Base-by-base conservation (phyloP, 208 protist genomes). In the Wallacemonas rigidus region DNA sequence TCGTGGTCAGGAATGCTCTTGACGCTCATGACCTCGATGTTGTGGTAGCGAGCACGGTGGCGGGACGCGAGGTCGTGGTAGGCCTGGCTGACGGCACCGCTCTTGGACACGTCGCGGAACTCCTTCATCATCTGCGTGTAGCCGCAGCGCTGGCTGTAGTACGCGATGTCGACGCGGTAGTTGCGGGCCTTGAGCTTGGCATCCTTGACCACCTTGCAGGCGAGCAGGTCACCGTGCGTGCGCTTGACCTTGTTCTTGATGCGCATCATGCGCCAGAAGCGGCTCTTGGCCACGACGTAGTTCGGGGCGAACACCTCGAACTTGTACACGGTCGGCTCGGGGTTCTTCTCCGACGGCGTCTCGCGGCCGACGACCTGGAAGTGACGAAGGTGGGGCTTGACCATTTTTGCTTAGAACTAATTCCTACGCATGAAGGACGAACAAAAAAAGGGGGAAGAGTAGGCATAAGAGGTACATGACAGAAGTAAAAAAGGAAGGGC, bases 71-170 rank as follows among this genome's bases (percentile, higher is more conserved):
- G 97, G 67, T 99, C 98, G 75, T 93, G 85, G 90, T 98, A 99
- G 77, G 99, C 94, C 88, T 99, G 93, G 61, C 97, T 90, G 67
- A 99, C 96, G 75, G 98, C 99, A 62, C 93, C 97, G 69, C 85
- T 83, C 75, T 98, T 91, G 76, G 93, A 95, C 36, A 96, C 90
- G 67, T 99, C 99, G 76, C 99, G 95, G 95, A 98, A 99, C 90
- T 99, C 99, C 92, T 99, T 99, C 89, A 99, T 98, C 93, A 99
- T 99, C 95, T 99, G 99, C 77, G 99, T 98, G 72, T 98, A 98
- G 71, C 98, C 98, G 76, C 89, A 97, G 72, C 98, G 93, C 69
- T 97, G 98, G 89, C 98, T 98, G 94, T 99, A 99, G 86, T 95
- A 96, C 53, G 98, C 94, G 71, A 99, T 87, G 81, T 98, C 98